Conservation (phyloP, 352 stramenopile genomes). For the Pythium phragmitis region DNA sequence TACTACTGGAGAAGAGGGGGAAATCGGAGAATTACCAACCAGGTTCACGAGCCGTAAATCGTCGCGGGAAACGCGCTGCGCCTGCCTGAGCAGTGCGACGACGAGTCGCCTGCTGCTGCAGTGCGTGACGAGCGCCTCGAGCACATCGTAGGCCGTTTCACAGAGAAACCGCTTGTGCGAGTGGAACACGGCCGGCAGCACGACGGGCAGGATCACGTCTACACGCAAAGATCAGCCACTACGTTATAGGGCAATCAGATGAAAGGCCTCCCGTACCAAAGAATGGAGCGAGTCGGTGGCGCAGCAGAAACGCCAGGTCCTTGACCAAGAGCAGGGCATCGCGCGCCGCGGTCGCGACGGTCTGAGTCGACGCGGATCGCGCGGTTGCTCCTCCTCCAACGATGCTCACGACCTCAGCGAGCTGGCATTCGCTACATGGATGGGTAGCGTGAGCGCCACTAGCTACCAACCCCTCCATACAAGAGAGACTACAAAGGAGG, state of each 20-base stretch:
- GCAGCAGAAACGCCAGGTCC: constrained; percentile 56
- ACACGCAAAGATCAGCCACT: not conserved
- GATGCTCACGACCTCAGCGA: constrained; percentile 21
- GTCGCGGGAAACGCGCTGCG: constrained; percentile 26
- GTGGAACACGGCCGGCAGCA: constrained; percentile 47
- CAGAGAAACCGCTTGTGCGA: constrained; percentile 58
- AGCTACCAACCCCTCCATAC: not conserved
- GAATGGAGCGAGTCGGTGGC: constrained; percentile 44
- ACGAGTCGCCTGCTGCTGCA: constrained; percentile 47
- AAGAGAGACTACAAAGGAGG: not conserved
- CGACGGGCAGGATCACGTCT: constrained; percentile 49
- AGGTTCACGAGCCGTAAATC: constrained; percentile 53
- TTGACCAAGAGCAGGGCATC: constrained; percentile 53
- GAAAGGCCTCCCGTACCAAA: constrained; percentile 32
- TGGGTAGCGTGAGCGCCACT: not conserved
- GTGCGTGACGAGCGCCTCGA: constrained; percentile 51
- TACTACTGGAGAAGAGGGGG: not conserved
- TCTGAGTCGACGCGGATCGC: not conserved
- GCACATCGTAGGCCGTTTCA: constrained; percentile 55
- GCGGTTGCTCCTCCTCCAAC: not conserved
- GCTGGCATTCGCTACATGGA: constrained; percentile 14
- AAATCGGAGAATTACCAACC: constrained; percentile 21
- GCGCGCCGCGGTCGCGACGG: constrained; percentile 22
- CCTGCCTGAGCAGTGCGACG: constrained; percentile 32
- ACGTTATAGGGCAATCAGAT: not conserved